These are phyloP conservation scores for Nicotiana undulata DNA, from an alignment of 257 asterid species.

Conservation along the genomic window DNA sequence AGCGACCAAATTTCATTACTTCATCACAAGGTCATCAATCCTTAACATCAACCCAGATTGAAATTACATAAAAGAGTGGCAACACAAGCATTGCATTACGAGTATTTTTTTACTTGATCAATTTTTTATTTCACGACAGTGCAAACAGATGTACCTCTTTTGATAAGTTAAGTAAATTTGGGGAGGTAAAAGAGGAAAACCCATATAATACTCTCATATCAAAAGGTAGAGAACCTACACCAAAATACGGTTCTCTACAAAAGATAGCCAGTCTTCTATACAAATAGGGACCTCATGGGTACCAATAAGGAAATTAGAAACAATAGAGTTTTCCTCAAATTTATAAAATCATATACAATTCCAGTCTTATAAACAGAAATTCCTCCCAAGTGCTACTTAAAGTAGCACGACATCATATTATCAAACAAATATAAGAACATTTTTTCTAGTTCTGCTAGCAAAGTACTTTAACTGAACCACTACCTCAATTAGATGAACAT, in stretches of 20 bases:
- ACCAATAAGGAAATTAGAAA: background rate
- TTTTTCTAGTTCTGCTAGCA: background rate
- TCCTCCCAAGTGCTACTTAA: slow-evolving; percentile 3
- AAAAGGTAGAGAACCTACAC: too few species aligned
- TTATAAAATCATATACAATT: background rate
- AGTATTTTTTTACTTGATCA: background rate
- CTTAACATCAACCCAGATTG: slow-evolving; percentile 7
- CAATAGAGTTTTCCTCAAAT: background rate
- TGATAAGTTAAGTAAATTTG: background rate
- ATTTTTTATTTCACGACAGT: background rate
- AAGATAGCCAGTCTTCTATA: background rate
- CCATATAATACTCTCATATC: background rate
- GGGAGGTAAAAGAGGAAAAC: background rate
- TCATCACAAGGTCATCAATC: background rate
- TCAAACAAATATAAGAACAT: background rate
- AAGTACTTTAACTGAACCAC: background rate
- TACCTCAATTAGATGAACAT: slow-evolving; percentile 75
- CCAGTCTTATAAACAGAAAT: background rate
- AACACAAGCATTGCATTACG: background rate
- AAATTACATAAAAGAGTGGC: background rate
- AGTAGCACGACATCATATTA: background rate
- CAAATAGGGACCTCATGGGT: background rate
- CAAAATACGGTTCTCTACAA: background rate
- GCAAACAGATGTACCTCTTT: background rate
- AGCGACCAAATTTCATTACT: slow-evolving; percentile 9